A percentile compares a stretch with the other conserved stretches of the same genome.
These are phyloP conservation scores for Ganoderma sinense DNA, from an alignment of 1,284 basidiomycete species.

Conservation along the genomic window DNA sequence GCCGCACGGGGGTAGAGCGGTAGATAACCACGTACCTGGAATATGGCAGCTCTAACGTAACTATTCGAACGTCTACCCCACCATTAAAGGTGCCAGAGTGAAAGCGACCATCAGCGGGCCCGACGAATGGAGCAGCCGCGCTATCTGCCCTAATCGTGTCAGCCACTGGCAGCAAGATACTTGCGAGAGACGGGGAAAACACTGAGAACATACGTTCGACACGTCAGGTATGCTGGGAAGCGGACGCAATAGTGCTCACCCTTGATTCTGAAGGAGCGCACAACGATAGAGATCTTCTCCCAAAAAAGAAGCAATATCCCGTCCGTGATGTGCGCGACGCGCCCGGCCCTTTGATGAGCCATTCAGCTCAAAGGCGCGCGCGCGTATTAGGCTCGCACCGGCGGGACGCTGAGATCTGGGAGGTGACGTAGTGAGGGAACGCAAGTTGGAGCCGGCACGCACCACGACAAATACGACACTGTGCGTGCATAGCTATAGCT, in stretches of 20 bases:
- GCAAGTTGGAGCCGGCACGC: background rate
- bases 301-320: background rate
- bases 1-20: background rate
- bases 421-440: constrained; percentile 1
- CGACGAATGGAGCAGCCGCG: background rate
- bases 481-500: no score
- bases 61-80: background rate
- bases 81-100: background rate
- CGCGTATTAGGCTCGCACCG: background rate
- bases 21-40: background rate
- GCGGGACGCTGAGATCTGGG: background rate
- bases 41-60: no score
- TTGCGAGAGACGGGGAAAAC: background rate
- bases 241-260: background rate
- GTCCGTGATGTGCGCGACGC: background rate
- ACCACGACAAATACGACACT: background rate
- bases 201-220: background rate
- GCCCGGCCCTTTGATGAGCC: background rate
- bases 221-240: background rate
- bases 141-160: background rate
- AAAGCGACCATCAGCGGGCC: background rate
- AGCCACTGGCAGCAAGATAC: background rate
- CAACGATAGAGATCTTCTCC: background rate
- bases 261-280: background rate
- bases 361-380: background rate